Percentiles rank a stretch among this genome's conserved stretches.
Evolutionary conservation across 2,329 filamentous ascomycete genomes (phyloP).

Genomic region (Botryosphaeria dothidea): DNA sequence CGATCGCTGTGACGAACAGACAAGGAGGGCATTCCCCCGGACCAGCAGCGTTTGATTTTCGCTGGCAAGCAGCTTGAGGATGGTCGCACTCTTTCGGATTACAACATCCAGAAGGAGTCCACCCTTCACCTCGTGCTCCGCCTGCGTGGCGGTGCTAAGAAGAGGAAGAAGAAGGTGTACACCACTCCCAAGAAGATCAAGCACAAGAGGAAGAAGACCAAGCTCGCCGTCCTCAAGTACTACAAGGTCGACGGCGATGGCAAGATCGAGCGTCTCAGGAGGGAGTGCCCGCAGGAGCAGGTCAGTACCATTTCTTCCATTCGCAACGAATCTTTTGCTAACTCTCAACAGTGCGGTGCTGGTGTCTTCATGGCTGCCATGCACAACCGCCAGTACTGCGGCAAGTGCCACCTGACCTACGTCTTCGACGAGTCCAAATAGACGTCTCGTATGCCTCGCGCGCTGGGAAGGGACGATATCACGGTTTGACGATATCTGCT

Average conservation of each 20-base stretch:
- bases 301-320: slow-evolving; percentile 67
- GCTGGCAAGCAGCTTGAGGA: slow-evolving; percentile 99
- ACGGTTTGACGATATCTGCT: slow-evolving; percentile 14
- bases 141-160: slow-evolving; percentile 93
- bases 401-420: slow-evolving; percentile 70
- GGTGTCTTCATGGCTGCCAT: slow-evolving; percentile 99
- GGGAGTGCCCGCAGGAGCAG: slow-evolving; percentile 83
- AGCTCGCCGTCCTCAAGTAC: slow-evolving; percentile 99
- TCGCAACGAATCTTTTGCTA: background rate
- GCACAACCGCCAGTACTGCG: slow-evolving; percentile 99
- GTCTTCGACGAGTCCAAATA: slow-evolving; percentile 69
- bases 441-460: background rate
- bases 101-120: slow-evolving; percentile 99
- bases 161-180: slow-evolving; percentile 99
- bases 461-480: slow-evolving; percentile 2
- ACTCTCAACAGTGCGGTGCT: slow-evolving; percentile 76
- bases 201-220: slow-evolving; percentile 99
- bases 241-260: slow-evolving; percentile 99
- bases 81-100: slow-evolving; percentile 97
- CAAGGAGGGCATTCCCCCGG: slow-evolving; percentile 99
- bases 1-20: slow-evolving; percentile 62
- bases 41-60: slow-evolving; percentile 99
- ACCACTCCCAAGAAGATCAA: slow-evolving; percentile 99
- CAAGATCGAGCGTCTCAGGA: slow-evolving; percentile 98
- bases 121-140: slow-evolving; percentile 98